A percentile compares a stretch with the other conserved stretches of the same genome.
phyloP scores from a whole-genome alignment of 2,329 filamentous ascomycete species.

The Ophiocordyceps unilateralis region DNA sequence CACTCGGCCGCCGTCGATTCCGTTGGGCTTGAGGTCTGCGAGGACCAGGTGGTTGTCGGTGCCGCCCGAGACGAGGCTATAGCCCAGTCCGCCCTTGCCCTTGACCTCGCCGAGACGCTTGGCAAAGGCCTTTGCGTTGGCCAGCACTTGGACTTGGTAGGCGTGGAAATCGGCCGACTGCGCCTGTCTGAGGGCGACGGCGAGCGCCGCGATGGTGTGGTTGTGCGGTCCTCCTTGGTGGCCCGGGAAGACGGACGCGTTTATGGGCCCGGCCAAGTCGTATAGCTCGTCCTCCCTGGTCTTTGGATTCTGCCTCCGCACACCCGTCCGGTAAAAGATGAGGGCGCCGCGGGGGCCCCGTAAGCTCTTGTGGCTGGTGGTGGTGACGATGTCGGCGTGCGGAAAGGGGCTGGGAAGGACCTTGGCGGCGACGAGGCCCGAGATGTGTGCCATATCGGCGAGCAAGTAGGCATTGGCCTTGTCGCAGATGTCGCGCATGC shows the following conservation, averaged over 20 bases:
- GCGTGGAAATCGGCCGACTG: conserved; percentile 77
- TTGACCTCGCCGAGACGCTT: conserved; percentile 47
- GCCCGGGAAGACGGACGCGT: conserved; percentile 90
- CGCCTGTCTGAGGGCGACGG: conserved; percentile 88
- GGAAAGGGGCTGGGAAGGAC: conserved; percentile 82
- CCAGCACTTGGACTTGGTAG: conserved; percentile 80
- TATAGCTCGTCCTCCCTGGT: conserved; percentile 74
- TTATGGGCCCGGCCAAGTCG: conserved; percentile 85
- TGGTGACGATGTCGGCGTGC: conserved; percentile 87
- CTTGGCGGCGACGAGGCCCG: conserved; percentile 79
- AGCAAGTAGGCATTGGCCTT: conserved; percentile 86
- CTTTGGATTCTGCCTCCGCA: conserved; percentile 68
- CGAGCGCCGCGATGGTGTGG: conserved; percentile 92
- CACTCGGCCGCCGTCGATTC: conserved; percentile 75
- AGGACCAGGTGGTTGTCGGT: conserved; percentile 97
- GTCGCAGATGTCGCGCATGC: conserved; percentile 79
- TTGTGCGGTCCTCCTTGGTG: conserved; percentile 98
- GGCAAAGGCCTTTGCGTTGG: conserved; percentile 80
- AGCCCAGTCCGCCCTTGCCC: conserved; percentile 61
- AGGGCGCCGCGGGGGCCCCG: conserved; percentile 89
- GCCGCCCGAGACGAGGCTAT: conserved; percentile 81
- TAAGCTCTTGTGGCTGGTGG: conserved; percentile 94
- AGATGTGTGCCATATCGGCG: conserved; percentile 95
- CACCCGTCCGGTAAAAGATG: conserved; percentile 95
- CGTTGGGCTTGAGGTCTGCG: conserved; percentile 75